A percentile compares a stretch with the other conserved stretches of the same genome.
Conservation (phyloP, 2,329 filamentous ascomycete species). For the Aspergillus novoparasiticus region DNA sequence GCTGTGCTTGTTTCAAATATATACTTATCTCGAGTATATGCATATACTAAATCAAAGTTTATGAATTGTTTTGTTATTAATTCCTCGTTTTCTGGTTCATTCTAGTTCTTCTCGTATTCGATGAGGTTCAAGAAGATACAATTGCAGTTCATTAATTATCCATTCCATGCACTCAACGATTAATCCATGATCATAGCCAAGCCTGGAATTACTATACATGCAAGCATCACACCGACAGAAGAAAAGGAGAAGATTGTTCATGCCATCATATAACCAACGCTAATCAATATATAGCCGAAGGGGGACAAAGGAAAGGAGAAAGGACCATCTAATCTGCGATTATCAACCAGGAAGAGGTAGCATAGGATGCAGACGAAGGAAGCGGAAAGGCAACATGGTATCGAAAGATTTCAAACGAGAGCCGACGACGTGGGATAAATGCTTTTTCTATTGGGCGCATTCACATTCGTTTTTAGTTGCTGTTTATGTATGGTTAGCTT, state of each 20-base stretch:
- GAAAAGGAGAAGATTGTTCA: constrained; percentile 5
- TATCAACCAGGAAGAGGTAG: not conserved
- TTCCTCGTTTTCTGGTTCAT: not conserved
- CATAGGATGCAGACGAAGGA: not conserved
- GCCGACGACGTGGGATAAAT: not conserved
- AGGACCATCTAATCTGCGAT: not conserved
- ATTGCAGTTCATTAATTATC: not conserved
- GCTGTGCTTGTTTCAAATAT: not conserved
- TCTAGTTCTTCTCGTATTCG: not conserved
- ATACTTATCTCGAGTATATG: not conserved
- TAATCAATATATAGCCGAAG: not conserved
- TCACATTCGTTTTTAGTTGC: not conserved
- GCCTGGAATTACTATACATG: constrained; percentile 23
- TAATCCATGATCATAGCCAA: constrained; percentile 10
- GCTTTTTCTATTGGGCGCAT: not conserved
- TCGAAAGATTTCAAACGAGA: not conserved
- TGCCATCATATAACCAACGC: not conserved
- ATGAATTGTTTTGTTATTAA: not conserved
- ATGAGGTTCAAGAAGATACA: not conserved
- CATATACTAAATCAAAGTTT: not conserved
- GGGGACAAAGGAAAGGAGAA: not conserved
- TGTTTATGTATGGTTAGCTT: not conserved
- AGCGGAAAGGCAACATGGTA: not conserved
- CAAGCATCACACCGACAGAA: constrained; percentile 9
- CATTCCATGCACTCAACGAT: not conserved